Evolutionary conservation across 176 grass and related monocot species (phyloP), one percentile per base, ranked within the genome.

Genomic region (Avena atlantica): DNA sequence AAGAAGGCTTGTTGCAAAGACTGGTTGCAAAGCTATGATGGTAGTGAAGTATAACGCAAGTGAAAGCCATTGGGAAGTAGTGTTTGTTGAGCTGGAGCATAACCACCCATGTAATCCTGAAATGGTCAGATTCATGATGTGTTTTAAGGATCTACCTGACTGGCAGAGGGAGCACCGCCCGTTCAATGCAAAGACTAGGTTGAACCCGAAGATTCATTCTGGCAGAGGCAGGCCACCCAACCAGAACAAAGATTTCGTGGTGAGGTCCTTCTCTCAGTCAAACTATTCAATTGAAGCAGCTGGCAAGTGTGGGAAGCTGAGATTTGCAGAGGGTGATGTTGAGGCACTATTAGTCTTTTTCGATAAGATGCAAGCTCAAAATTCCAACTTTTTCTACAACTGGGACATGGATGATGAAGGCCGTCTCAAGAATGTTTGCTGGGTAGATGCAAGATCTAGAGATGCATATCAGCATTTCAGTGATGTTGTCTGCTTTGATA

Each of bases 51-150:
- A 80, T 45, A 90, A 92, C 14, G 85, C 89, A 47, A 75, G 48
- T 71, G 90, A 92, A 76, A 93, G 86, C 73, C 90, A 88, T 65
- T 97, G 94, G 94, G 94, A 94, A 66, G 92, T 97, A 19, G 94
- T 92, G 21, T 92, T 94, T 80, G 85, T 94, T 78, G 92, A 92
- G 51, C 66, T 97, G 78, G 92, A 97, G 71, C 94, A 97, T 89
- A 97, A 97, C 62, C 94, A 97, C 78, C 94, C 94, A 57, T 92
- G 90, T 80, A 93, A 94, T 84, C 94, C 94, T 83, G 92, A 97
- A 81, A 97, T 97, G 92, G 94, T 94, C 21, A 91, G 92, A 57
- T 97, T 97, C 90, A 97, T 97, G 94, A 94, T 93, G 90, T 97
- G 94, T 72, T 97, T 97, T 80, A 92, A 88, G 83, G 87, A 91